Base-by-base conservation (phyloP, 2,329 filamentous ascomycete genomes). In the Penicillium sp. region DNA sequence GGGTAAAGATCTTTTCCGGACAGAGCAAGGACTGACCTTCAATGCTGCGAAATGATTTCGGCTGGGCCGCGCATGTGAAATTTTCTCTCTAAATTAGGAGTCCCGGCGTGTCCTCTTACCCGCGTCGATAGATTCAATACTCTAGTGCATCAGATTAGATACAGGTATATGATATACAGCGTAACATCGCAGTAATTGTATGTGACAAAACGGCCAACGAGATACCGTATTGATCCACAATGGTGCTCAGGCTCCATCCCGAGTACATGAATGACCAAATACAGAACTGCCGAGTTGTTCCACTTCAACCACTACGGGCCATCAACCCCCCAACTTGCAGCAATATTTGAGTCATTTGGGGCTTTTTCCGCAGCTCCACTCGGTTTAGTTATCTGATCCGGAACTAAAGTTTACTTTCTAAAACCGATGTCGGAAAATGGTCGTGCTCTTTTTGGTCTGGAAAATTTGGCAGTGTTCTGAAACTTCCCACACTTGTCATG, bases 401-500 rank as follows among this genome's bases (percentile, higher is more conserved):
- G 48, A 46, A 36, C 25, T 34, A 29, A 39, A 47, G 47, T 13
- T 25, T 33, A 13, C 40, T 41, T 40, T 36, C 38, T 35, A 34
- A 45, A 45, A 53, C 45, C 52, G 52, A 55, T 51, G 48, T 55
- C 52, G 52, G 50, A 35, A 51, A 44, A 49, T 45, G 9, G 6
- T 32, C 40, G 42, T 51, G 36, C 29, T 33, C 26, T 9, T 40
- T 53, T 47, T 47, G 32, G 47, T 24, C 42, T 48, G 7, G 36
- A 42, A 27, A 34, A 33, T 37, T 37, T 11, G n/a, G n/a, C 26
- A 18, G 3, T 9, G 18, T 37, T 45, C n/a, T 33, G 28, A 45
- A 39, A 36, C 29, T 43, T 43, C 24, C 39, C 34, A 43, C 24
- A 39, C 34, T 43, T 28, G 25, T 36, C 33, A 36, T 37, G 42